phyloP scores from a whole-genome alignment of 805 yeast species.

The Teunomyces gatunensis region DNA sequence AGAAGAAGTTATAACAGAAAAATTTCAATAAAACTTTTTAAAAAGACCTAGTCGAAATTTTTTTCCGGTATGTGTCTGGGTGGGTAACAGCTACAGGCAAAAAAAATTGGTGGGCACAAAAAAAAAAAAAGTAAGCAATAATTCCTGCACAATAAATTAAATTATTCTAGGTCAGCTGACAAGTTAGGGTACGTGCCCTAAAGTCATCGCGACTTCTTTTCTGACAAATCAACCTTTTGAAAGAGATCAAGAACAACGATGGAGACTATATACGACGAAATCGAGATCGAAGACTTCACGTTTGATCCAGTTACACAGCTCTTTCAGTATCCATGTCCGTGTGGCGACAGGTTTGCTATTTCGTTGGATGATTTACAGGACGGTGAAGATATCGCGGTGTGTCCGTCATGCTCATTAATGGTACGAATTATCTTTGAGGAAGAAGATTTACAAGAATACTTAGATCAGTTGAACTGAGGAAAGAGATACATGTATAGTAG shows the following conservation, averaged over 20 bases:
- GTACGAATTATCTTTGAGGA: slow-evolving; percentile 85
- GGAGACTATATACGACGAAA: slow-evolving; percentile 81
- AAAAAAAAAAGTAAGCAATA: background rate
- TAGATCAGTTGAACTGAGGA: background rate
- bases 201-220: background rate
- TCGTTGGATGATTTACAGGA: slow-evolving; percentile 79
- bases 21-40: slow-evolving; percentile 11
- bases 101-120: background rate
- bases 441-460: slow-evolving; percentile 49
- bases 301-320: slow-evolving; percentile 79
- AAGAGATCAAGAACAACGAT: slow-evolving; percentile 20
- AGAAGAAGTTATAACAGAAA: slow-evolving; percentile 9
- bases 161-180: background rate
- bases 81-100: slow-evolving; percentile 1
- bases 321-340: slow-evolving; percentile 95
- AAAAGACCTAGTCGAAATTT: slow-evolving; percentile 9
- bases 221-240: background rate
- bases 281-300: slow-evolving; percentile 95
- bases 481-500: background rate
- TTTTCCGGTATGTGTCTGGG: slow-evolving; percentile 5
- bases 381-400: slow-evolving; percentile 92
- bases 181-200: slow-evolving; percentile 13
- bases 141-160: background rate
- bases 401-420: slow-evolving; percentile 95
- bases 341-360: slow-evolving; percentile 93